These are phyloP conservation scores for Fusarium begoniae DNA, from an alignment of 2,329 filamentous ascomycete genomes.

Conservation along the genomic window DNA sequence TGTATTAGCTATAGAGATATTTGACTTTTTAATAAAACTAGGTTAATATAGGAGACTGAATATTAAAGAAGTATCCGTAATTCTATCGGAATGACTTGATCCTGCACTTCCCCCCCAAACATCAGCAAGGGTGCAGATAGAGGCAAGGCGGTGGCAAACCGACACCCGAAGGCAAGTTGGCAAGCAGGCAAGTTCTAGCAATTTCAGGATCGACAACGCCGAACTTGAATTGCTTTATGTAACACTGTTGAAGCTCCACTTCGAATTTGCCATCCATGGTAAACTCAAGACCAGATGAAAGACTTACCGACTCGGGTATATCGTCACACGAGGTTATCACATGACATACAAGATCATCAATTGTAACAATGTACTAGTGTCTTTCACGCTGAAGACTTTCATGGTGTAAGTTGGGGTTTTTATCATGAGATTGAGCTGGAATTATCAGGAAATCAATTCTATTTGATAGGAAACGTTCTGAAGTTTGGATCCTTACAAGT, in stretches of 20 bases:
- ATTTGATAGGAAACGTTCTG: neutral
- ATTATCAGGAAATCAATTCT: neutral
- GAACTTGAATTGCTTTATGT: neutral
- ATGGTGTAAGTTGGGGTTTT: neutral
- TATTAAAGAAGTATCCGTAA: neutral
- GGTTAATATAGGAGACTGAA: too few relatives aligned
- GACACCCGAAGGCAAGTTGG: neutral
- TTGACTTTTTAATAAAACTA: too few relatives aligned
- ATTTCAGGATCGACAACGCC: conserved; percentile 1
- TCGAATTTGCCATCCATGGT: neutral
- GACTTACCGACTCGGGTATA: neutral
- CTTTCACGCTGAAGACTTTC: neutral
- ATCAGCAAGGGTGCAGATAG: neutral
- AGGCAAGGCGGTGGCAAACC: conserved; percentile 26
- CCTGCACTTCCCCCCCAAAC: neutral
- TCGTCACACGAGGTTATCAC: conserved; percentile 26
- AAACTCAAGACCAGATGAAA: neutral
- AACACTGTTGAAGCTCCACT: neutral
- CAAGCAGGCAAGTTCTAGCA: neutral
- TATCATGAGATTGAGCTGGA: neutral
- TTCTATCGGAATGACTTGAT: neutral
- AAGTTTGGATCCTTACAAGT: neutral
- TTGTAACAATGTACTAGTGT: neutral
- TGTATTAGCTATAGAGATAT: too few relatives aligned
- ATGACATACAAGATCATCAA: neutral